Percentiles rank a stretch among this genome's conserved stretches.
These are phyloP conservation scores for Acanthochlamys bracteata DNA, from an alignment of 106 monocot genomes.

Conservation along the genomic window DNA sequence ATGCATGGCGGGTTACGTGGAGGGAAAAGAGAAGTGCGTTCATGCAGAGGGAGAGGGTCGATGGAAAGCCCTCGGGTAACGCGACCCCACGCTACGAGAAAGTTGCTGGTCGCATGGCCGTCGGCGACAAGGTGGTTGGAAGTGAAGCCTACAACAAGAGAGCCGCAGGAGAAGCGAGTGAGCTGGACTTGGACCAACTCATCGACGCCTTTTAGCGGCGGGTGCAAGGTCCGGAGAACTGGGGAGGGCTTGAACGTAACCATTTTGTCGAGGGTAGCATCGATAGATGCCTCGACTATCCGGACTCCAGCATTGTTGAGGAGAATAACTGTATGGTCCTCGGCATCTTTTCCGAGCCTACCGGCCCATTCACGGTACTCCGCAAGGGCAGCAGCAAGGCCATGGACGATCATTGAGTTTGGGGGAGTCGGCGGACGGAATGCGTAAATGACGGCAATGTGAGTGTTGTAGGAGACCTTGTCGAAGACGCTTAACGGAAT, in stretches of 20 bases:
- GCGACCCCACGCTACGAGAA: slow-evolving; percentile 36
- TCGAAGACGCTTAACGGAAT: slow-evolving; percentile 25
- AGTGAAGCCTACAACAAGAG: slow-evolving; percentile 30
- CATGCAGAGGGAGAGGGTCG: slow-evolving; percentile 13
- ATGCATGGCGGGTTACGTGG: slow-evolving; percentile 13
- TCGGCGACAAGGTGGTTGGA: slow-evolving; percentile 29
- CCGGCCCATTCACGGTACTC: slow-evolving; percentile 31
- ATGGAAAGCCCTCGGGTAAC: slow-evolving; percentile 23
- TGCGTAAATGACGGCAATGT: slow-evolving; percentile 18
- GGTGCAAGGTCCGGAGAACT: slow-evolving; percentile 14
- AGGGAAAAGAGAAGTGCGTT: slow-evolving; percentile 14
- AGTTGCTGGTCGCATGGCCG: slow-evolving; percentile 18
- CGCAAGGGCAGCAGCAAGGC: slow-evolving; percentile 20
- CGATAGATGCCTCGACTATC: slow-evolving; percentile 29
- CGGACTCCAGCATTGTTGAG: slow-evolving; percentile 34
- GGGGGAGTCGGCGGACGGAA: slow-evolving; percentile 21
- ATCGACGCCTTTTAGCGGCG: slow-evolving; percentile 9
- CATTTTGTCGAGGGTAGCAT: slow-evolving; percentile 2
- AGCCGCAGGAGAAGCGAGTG: slow-evolving; percentile 27
- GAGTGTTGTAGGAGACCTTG: slow-evolving; percentile 16
- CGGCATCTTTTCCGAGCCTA: slow-evolving; percentile 7
- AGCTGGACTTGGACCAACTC: slow-evolving; percentile 44
- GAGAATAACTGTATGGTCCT: slow-evolving; percentile 13
- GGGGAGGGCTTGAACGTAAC: slow-evolving; percentile 16
- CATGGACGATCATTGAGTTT: slow-evolving; percentile 13